These are phyloP conservation scores for Phytophthora meadii DNA, from an alignment of 352 stramenopile genomes.

Conservation along the genomic window DNA sequence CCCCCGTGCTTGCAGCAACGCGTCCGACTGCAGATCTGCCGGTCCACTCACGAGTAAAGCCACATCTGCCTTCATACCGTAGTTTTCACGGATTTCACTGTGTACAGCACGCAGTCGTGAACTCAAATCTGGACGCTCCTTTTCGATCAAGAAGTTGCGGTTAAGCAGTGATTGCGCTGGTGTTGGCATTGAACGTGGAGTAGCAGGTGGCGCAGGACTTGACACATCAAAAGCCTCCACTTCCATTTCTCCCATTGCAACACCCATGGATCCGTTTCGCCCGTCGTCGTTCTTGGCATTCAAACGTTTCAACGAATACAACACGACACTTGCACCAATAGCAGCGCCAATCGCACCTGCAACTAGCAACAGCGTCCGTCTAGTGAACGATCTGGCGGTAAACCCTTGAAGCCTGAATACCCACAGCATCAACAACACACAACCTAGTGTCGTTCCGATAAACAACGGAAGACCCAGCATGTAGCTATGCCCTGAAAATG, in stretches of 20 bases:
- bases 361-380: slow-evolving; percentile 44
- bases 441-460: slow-evolving; percentile 37
- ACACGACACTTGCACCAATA: slow-evolving; percentile 34
- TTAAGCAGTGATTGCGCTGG: slow-evolving; percentile 37
- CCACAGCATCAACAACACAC: slow-evolving; percentile 38
- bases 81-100: slow-evolving; percentile 59
- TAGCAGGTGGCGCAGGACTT: slow-evolving; percentile 42
- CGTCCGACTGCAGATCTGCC: slow-evolving; percentile 43
- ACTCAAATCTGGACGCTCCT: slow-evolving; percentile 48
- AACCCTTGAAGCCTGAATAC: slow-evolving; percentile 35
- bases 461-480: slow-evolving; percentile 46
- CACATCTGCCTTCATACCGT: slow-evolving; percentile 48
- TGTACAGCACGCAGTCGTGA: slow-evolving; percentile 42
- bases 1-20: slow-evolving; percentile 32
- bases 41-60: slow-evolving; percentile 58
- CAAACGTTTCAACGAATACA: slow-evolving; percentile 19
- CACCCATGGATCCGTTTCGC: slow-evolving; percentile 24
- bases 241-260: slow-evolving; percentile 54
- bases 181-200: slow-evolving; percentile 41
- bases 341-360: slow-evolving; percentile 35
- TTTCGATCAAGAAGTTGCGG: slow-evolving; percentile 46
- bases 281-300: slow-evolving; percentile 18
- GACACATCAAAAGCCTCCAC: slow-evolving; percentile 37
- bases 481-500: slow-evolving; percentile 43
- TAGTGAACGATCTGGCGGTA: slow-evolving; percentile 45